phyloP scores from a whole-genome alignment of 192 early-diverging fungal genomes.

The Lunasporangiospora selenospora region DNA sequence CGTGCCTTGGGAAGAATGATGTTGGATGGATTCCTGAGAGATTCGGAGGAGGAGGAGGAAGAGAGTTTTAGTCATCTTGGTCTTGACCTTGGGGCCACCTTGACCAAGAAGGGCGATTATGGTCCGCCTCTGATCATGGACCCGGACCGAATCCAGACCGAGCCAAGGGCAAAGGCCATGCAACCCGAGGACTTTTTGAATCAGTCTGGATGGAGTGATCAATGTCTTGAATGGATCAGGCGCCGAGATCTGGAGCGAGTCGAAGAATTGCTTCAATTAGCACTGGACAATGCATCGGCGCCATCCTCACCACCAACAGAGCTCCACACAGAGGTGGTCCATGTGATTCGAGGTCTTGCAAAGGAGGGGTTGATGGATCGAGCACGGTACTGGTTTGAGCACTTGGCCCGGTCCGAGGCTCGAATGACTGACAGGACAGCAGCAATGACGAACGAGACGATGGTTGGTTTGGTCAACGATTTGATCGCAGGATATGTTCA shows the following conservation, averaged over 20 bases:
- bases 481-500: constrained; percentile 34
- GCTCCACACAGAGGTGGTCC: constrained; percentile 9
- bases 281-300: no score
- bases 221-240: constrained; percentile 18
- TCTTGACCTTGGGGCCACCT: constrained; percentile 13
- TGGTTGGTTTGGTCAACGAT: constrained; percentile 1
- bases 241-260: constrained; percentile 11
- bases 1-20: constrained; percentile 28
- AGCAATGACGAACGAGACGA: background rate
- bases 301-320: no score
- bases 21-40: constrained; percentile 26
- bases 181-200: background rate
- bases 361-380: constrained; percentile 21
- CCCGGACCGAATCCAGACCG: background rate
- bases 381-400: constrained; percentile 34
- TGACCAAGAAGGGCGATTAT: constrained; percentile 23
- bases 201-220: constrained; percentile 20
- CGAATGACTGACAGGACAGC: background rate
- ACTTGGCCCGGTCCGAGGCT: background rate
- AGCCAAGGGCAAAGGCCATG: background rate
- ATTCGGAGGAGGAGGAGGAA: no score
- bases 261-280: constrained; percentile 29
- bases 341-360: constrained; percentile 14
- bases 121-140: constrained; percentile 4
- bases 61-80: no score